These are phyloP conservation scores for Pseudonectria foliicola DNA, from an alignment of 2,329 filamentous ascomycete species.

Conservation along the genomic window DNA sequence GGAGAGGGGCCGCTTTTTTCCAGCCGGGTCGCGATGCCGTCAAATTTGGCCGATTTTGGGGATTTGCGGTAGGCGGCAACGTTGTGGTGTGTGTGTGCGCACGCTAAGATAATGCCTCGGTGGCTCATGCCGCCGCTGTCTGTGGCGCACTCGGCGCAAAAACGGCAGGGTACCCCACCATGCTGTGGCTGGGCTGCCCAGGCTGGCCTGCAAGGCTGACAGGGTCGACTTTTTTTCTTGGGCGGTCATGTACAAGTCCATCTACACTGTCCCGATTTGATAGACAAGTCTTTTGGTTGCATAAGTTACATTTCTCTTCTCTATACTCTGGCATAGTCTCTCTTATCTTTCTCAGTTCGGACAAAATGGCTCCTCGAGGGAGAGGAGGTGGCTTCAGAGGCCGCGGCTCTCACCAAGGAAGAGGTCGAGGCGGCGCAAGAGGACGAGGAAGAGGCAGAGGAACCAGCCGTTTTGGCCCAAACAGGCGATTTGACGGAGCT, in stretches of 20 bases:
- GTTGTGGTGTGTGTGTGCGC: constrained; percentile 39
- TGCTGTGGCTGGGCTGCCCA: constrained; percentile 25
- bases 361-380: constrained; percentile 32
- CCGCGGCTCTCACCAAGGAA: constrained; percentile 16
- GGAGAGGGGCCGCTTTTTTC: constrained; percentile 19
- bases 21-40: constrained; percentile 26
- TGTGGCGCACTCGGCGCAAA: constrained; percentile 21
- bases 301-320: too few relatives aligned
- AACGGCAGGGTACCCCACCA: constrained; percentile 19
- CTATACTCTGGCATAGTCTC: too few relatives aligned
- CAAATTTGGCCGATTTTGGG: constrained; percentile 37
- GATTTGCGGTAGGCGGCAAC: constrained; percentile 36
- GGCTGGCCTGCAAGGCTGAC: constrained; percentile 30
- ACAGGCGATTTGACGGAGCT: constrained; percentile 29
- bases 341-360: too few relatives aligned
- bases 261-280: too few relatives aligned
- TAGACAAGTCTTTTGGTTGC: too few relatives aligned
- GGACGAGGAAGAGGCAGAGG: constrained; percentile 26
- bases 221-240: constrained; percentile 25
- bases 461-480: constrained; percentile 30
- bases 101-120: constrained; percentile 44
- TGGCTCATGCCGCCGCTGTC: constrained; percentile 27
- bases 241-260: neutral
- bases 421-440: constrained; percentile 8
- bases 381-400: constrained; percentile 28